A percentile compares a stretch with the other conserved stretches of the same genome.
phyloP scores from a whole-genome alignment of 139 green algal species.

The Tetradesmus lagerheimii region DNA sequence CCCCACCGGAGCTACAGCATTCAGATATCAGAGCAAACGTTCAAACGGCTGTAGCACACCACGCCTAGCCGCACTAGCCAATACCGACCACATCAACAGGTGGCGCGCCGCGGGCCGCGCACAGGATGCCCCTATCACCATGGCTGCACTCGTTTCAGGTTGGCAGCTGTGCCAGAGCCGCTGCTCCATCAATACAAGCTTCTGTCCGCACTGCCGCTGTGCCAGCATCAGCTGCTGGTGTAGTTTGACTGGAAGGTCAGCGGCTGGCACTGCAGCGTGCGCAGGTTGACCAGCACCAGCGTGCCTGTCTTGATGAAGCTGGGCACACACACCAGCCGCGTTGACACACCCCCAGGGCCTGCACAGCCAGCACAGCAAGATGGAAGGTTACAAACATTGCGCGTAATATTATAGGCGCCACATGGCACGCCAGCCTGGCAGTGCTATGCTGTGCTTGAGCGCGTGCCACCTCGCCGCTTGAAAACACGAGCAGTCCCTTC shows the following conservation, averaged over 20 bases:
- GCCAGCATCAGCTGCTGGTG: background rate
- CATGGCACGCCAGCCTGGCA: background rate
- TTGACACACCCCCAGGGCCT: constrained; percentile 59
- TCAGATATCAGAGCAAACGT: too few species aligned
- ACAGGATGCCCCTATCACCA: too few species aligned
- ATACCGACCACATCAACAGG: too few species aligned
- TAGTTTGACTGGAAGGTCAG: constrained; percentile 71
- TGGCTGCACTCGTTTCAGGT: too few species aligned
- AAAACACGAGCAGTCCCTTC: too few species aligned
- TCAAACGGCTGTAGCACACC: too few species aligned
- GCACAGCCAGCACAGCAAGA: constrained; percentile 15
- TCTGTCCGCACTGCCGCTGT: background rate
- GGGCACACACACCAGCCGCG: constrained; percentile 84
- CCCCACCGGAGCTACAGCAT: too few species aligned
- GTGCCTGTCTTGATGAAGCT: constrained; percentile 77
- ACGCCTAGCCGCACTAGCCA: too few species aligned
- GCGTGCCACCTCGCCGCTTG: too few species aligned
- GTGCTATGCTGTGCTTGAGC: background rate
- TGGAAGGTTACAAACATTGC: background rate
- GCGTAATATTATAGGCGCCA: background rate
- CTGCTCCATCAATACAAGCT: background rate
- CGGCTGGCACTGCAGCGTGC: constrained; percentile 82
- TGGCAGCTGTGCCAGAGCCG: too few species aligned
- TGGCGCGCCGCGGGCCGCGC: too few species aligned
- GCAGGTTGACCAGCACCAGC: constrained; percentile 90